These are phyloP conservation scores for Eimeria zaria DNA, from an alignment of 169 alveolate species.

Conservation along the genomic window DNA sequence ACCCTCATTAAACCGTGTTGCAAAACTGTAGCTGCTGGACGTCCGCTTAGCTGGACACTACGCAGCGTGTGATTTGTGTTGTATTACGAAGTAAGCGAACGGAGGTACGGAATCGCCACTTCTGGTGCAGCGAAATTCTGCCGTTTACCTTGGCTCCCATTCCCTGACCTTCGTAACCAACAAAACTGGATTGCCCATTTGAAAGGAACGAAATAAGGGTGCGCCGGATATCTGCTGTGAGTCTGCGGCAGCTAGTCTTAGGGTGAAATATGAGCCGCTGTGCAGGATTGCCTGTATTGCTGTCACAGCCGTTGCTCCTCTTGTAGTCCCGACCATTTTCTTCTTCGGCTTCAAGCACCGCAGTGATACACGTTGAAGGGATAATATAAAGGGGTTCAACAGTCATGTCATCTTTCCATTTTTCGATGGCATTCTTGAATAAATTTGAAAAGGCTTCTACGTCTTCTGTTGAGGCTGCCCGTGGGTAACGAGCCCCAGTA, in stretches of 20 bases:
- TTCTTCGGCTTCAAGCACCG: not conserved
- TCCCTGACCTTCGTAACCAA: conserved; percentile 17
- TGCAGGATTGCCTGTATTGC: not conserved
- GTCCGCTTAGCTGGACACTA: not conserved
- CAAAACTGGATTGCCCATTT: not conserved
- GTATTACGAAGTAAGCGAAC: not conserved
- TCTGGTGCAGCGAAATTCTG: not conserved
- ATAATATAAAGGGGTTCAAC: conserved; percentile 47
- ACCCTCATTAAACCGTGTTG: not conserved
- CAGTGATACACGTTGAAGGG: conserved; percentile 21
- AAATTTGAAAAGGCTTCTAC: not conserved
- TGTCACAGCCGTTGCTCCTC: not conserved
- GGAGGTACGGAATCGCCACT: not conserved
- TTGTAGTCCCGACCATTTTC: not conserved
- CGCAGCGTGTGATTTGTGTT: not conserved
- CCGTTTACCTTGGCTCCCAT: conserved; percentile 32
- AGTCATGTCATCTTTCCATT: conserved; percentile 59
- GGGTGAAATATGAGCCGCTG: not conserved
- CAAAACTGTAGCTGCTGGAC: not conserved
- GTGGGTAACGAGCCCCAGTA: conserved; percentile 9
- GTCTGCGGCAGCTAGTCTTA: not conserved
- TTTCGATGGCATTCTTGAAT: not conserved
- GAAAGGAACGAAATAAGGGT: not conserved
- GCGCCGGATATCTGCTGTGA: not conserved
- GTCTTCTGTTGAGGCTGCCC: not conserved